Base-by-base conservation (phyloP, 441 rosid species). In the Populus hybrid region DNA sequence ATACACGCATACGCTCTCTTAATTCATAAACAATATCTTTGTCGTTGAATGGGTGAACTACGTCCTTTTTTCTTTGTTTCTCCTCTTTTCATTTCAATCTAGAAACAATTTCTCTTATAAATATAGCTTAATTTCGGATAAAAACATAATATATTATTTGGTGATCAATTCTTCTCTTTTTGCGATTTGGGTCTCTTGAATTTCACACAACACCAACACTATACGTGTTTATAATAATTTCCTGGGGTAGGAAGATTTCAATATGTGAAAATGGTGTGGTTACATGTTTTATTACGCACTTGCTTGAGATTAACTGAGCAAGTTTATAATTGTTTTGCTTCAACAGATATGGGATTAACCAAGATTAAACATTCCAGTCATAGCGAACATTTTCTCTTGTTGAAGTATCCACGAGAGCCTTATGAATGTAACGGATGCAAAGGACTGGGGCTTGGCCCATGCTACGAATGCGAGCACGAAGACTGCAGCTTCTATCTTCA, bases 381-480 rank as follows among this genome's bases (percentile, higher is more conserved):
- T 59, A 9, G 65, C 65, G 74, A 33, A 53, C 77, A 82, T 26
- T 8, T 24, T 38, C 85, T 86, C 11, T 26, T 7, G 71, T 45
- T 9, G 26, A 71, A 70, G 14, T 23, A 24, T 72, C 68, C 64
- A 14, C 20, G 75, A 36, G 73, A 75, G 6, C 86, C 84, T 5
- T 87, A 79, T 77, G 20, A 8, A 9, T 85, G 89, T 24, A 65
- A 83, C 26, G 89, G 89, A 0, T 87, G 88, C 86, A 78, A 71
- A 16, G 82, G 76, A 29, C 73, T 28, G 18, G 86, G 84, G 3
- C 56, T 78, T 0, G 85, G 83, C 4, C 35, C 56, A 1, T 64
- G 84, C 31, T 82, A 83, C 64, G 11, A 53, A 31, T 87, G 88
- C 79, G 66, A 76, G 3, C 36, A 64, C 12, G 42, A 61, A 2